These are phyloP conservation scores for Plasmodium chabaudi DNA, from an alignment of 169 alveolate genomes.

Conservation along the genomic window DNA sequence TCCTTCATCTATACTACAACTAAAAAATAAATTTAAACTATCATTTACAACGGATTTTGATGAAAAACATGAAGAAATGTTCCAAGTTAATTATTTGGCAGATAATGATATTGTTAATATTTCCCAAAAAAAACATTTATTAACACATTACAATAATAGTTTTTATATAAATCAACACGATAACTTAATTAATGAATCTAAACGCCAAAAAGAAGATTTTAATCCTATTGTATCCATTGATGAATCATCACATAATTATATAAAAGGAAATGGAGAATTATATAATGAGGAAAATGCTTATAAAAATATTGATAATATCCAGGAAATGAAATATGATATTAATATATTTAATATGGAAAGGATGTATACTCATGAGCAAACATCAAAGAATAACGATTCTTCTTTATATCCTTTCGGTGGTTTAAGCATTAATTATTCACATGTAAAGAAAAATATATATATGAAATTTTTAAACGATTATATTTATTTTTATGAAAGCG, in stretches of 20 bases:
- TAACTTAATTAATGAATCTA: conserved; percentile 3
- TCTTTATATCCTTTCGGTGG: conserved; percentile 38
- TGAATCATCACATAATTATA: not conserved
- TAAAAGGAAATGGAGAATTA: not conserved
- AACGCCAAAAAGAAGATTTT: conserved; percentile 16
- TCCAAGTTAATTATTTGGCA: conserved; percentile 6
- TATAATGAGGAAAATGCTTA: conserved; percentile 20
- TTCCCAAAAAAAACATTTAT: conserved; percentile 2
- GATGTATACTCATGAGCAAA: conserved; percentile 25
- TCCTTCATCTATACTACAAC: not conserved
- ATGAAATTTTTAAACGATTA: conserved; percentile 53
- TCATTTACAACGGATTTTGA: conserved; percentile 42
- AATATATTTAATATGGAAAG: not conserved
- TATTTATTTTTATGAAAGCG: conserved; percentile 38
- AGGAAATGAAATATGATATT: conserved; percentile 7
- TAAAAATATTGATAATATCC: not conserved
- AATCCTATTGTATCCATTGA: not conserved
- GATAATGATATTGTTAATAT: not conserved
- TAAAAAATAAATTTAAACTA: conserved; percentile 10
- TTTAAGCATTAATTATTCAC: conserved; percentile 12
- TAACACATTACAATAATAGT: conserved; percentile 43
- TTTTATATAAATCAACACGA: conserved; percentile 16
- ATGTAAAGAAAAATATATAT: conserved; percentile 3
- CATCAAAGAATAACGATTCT: conserved; percentile 23
- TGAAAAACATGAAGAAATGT: conserved; percentile 73